Base-by-base conservation (phyloP, 176 grass and related monocot species). In the Oryza australiensis region DNA sequence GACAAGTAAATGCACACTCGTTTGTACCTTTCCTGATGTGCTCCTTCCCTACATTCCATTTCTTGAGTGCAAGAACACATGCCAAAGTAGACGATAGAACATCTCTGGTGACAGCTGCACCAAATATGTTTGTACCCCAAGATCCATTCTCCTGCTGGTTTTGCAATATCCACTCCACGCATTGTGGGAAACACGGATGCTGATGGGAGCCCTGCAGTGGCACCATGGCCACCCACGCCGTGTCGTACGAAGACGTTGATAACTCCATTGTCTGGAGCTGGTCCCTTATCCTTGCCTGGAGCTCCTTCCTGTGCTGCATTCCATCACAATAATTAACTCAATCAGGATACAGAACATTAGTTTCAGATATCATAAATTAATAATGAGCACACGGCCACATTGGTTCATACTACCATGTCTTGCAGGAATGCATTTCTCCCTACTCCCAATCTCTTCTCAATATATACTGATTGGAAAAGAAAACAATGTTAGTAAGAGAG, bases 201-300 rank as follows among this genome's bases (percentile, higher is more conserved):
- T 59, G 66, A 90, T 2, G 24, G 30, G 78, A 91, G n/a, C 43
- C 85, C 20, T 40, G 82, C 30, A 73, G 32, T 15, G 94, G 90
- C 12, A 97, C 94, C 94, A 94, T 94, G 14, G 94, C 90, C 43
- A 94, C 88, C 94, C 94, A 97, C 43, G 94, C 89, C 0, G 92
- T 92, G 83, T 94, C 94, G 23, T 97, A 97, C 0, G 77, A 68
- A 71, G 94, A 97, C 26, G 80, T 34, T 1, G 38, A 45, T 13
- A 85, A 30, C 42, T 90, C 33, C 2, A 73, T 40, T 62, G 40
- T 68, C 11, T 32, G 68, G 62, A 97, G 82, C 30, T 94, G 80
- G 40, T 86, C 70, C 59, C 78, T 92, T 80, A 94, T 97, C 87
- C 80, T 90, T 45, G 18, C 62, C 28, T 85, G 83, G 14, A 45